Evolutionary conservation across 2,329 filamentous ascomycete genomes (phyloP).

Genomic region (Pseudofabraea citricarpa): DNA sequence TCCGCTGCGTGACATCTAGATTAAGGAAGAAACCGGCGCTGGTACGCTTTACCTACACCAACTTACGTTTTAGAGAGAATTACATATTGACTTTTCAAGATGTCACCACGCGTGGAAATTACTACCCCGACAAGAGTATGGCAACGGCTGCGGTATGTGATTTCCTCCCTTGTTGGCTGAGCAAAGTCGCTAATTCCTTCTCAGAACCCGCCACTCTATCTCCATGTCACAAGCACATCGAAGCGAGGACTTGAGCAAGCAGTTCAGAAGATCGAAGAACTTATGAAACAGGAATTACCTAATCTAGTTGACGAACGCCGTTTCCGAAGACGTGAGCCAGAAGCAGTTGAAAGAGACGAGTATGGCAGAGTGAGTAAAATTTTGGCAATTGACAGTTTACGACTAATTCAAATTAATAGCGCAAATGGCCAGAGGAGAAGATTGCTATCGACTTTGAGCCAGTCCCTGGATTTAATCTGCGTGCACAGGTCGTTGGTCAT

Average conservation of each 20-base stretch:
- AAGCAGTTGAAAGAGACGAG: constrained; percentile 83
- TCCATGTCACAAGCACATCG: constrained; percentile 89
- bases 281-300: constrained; percentile 94
- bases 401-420: too few relatives aligned
- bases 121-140: constrained; percentile 97
- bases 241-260: constrained; percentile 91
- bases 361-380: constrained; percentile 74
- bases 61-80: constrained; percentile 30
- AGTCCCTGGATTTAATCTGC: constrained; percentile 89
- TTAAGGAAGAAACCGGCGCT: constrained; percentile 99
- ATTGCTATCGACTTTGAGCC: constrained; percentile 89
- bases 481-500: constrained; percentile 92
- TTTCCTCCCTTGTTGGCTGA: not conserved
- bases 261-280: constrained; percentile 81
- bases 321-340: constrained; percentile 76
- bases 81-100: constrained; percentile 69
- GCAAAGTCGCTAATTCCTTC: too few relatives aligned
- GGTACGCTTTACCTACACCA: constrained; percentile 71
- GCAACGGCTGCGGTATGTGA: constrained; percentile 79
- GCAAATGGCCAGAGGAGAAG: constrained; percentile 98
- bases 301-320: constrained; percentile 92
- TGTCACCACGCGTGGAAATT: constrained; percentile 96
- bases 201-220: constrained; percentile 90
- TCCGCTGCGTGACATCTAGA: constrained; percentile 85
- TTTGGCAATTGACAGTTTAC: too few relatives aligned